Conservation (phyloP, 495 filamentous ascomycete genomes). For the Astrothelium macrocarpum region DNA sequence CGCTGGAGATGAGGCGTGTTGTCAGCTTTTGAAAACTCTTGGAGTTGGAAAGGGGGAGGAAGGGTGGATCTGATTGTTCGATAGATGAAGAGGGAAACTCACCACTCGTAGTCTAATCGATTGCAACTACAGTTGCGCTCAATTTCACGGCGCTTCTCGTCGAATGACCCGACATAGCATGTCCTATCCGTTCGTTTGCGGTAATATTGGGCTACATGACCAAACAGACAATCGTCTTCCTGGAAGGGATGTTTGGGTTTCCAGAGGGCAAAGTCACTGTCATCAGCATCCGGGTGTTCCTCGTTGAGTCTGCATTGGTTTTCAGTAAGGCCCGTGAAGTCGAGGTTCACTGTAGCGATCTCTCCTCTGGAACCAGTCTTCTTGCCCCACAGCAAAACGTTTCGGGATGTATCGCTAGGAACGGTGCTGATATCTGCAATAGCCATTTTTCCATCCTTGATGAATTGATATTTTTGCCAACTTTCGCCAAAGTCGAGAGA, state of each 20-base stretch:
- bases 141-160: slow-evolving; percentile 59
- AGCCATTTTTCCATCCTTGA: slow-evolving; percentile 49
- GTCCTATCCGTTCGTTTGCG: slow-evolving; percentile 64
- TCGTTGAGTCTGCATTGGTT: slow-evolving; percentile 60
- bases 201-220: slow-evolving; percentile 79
- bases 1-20: slow-evolving; percentile 42
- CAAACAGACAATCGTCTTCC: slow-evolving; percentile 76
- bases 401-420: slow-evolving; percentile 77
- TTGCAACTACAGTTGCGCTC: slow-evolving; percentile 70
- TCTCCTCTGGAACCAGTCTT: slow-evolving; percentile 37
- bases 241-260: slow-evolving; percentile 67
- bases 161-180: slow-evolving; percentile 67
- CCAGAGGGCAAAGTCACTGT: slow-evolving; percentile 78
- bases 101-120: slow-evolving; percentile 90
- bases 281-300: slow-evolving; percentile 41
- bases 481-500: slow-evolving; percentile 66
- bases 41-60: too few relatives aligned
- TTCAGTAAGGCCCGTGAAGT: slow-evolving; percentile 72
- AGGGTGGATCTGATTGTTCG: neutral
- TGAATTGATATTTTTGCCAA: slow-evolving; percentile 69
- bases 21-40: too few relatives aligned
- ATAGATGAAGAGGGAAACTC: slow-evolving; percentile 24
- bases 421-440: slow-evolving; percentile 76
- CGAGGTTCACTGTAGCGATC: slow-evolving; percentile 64
- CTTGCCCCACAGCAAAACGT: slow-evolving; percentile 81